These are phyloP conservation scores for Begonia fuchsioides DNA, from an alignment of 306 rosid species.

Conservation along the genomic window DNA sequence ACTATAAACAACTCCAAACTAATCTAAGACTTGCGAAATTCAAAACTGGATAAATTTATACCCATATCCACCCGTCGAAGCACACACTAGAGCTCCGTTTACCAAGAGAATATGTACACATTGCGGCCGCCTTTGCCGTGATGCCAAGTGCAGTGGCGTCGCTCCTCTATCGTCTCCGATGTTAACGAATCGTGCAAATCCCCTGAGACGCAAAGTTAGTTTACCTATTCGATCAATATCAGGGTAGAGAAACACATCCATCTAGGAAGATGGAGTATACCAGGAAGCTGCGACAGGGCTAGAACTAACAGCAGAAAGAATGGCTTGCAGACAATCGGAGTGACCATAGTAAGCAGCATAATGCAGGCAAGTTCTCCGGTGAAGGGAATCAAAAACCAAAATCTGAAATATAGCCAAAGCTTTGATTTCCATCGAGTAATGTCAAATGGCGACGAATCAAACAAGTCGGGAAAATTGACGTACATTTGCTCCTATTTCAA, in stretches of 20 bases:
- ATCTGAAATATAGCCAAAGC: conserved; percentile 32
- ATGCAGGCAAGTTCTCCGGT: conserved; percentile 89
- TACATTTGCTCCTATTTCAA: conserved; percentile 88
- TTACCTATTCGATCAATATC: too few species aligned
- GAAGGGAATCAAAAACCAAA: conserved; percentile 74
- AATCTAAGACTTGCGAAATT: background rate
- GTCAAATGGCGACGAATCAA: background rate
- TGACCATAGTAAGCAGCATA: conserved; percentile 88
- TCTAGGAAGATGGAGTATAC: conserved; percentile 14
- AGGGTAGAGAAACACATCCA: background rate
- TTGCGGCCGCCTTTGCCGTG: conserved; percentile 70
- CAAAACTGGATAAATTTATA: conserved; percentile 12
- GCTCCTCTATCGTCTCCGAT: conserved; percentile 84
- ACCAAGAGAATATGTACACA: conserved; percentile 67
- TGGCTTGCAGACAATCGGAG: conserved; percentile 64
- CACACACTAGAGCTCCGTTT: conserved; percentile 84
- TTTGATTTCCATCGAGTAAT: conserved; percentile 4
- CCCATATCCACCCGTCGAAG: conserved; percentile 87
- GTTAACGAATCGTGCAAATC: conserved; percentile 86
- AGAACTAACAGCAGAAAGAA: conserved; percentile 70
- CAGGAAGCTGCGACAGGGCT: conserved; percentile 89
- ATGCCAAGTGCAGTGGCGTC: conserved; percentile 88
- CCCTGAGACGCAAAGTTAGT: too few species aligned
- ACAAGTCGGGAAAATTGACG: conserved; percentile 9
- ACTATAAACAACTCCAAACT: conserved; percentile 7